Percentiles rank a stretch among this genome's conserved stretches.
Evolutionary conservation across 2,329 filamentous ascomycete genomes (phyloP).

Genomic region (Tolypocladium album): DNA sequence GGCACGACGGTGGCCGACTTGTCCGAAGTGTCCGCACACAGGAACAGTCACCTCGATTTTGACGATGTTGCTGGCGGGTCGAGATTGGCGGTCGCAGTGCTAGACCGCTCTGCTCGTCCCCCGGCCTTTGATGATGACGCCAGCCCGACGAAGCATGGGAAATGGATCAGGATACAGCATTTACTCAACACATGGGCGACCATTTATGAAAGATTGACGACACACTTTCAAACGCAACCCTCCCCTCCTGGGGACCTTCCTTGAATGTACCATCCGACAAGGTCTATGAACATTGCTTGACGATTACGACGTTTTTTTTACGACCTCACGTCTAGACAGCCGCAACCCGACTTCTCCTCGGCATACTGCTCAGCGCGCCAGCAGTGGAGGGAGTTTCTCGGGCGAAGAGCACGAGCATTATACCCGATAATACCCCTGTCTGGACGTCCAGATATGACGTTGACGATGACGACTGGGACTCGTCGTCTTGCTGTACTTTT

Average conservation of each 20-base stretch:
- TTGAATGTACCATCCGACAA: constrained; percentile 19
- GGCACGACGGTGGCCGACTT: neutral
- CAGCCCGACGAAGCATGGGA: constrained; percentile 26
- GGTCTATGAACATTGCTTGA: constrained; percentile 28
- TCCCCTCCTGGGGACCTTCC: constrained; percentile 15
- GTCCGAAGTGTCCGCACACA: neutral
- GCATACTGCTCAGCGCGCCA: constrained; percentile 17
- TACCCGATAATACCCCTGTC: constrained; percentile 29
- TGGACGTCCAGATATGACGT: constrained; percentile 21
- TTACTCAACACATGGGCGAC: constrained; percentile 29
- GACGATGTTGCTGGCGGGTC: constrained; percentile 1
- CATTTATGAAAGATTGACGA: constrained; percentile 24
- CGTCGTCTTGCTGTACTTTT: neutral
- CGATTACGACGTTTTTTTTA: constrained; percentile 36
- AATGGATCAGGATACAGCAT: constrained; percentile 29
- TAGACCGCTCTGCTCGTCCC: constrained; percentile 5
- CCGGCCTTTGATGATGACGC: constrained; percentile 24
- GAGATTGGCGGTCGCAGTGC: constrained; percentile 6
- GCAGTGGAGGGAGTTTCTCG: constrained; percentile 20
- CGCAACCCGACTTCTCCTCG: constrained; percentile 21
- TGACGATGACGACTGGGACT: constrained; percentile 16
- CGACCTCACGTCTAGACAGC: constrained; percentile 36
- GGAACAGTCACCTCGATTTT: neutral
- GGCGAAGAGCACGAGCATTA: constrained; percentile 25
- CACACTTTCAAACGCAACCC: constrained; percentile 13